Evolutionary conservation across 2,329 filamentous ascomycete genomes (phyloP).

Genomic region (Fusarium torulosum): DNA sequence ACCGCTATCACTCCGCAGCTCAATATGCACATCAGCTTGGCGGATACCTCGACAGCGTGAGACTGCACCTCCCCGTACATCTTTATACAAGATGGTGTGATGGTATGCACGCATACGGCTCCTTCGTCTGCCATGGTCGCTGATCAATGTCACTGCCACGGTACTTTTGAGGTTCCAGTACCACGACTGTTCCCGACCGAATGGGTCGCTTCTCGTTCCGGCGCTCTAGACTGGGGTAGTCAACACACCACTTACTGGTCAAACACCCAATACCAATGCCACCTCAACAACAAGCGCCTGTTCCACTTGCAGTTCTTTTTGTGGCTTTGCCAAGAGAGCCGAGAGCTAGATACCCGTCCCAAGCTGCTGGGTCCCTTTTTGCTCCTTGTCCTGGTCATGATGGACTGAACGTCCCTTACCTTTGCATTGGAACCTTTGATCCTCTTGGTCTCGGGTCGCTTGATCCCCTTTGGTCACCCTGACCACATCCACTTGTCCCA

Average conservation of each 20-base stretch:
- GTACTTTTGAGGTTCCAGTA: conserved; percentile 18
- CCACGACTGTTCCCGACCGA: conserved; percentile 33
- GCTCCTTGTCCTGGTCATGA: not conserved
- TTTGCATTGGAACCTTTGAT: conserved; percentile 16
- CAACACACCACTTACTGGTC: conserved; percentile 26
- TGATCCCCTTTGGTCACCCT: conserved; percentile 22
- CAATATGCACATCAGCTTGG: conserved; percentile 3
- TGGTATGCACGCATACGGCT: conserved; percentile 9
- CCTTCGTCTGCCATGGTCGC: not conserved
- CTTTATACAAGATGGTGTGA: not conserved
- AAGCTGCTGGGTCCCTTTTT: conserved; percentile 48
- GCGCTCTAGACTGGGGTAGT: conserved; percentile 32
- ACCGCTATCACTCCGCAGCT: conserved; percentile 6
- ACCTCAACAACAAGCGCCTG: conserved; percentile 29
- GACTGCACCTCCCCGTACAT: not conserved
- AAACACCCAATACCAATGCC: conserved; percentile 27
- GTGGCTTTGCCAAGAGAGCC: conserved; percentile 40
- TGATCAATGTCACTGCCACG: not conserved
- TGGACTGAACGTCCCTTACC: not conserved
- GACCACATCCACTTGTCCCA: conserved; percentile 36
- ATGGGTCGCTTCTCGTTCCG: conserved; percentile 39
- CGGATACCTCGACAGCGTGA: not conserved
- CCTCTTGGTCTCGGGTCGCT: conserved; percentile 13
- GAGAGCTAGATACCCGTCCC: conserved; percentile 50
- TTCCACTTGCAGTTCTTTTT: conserved; percentile 29